These are phyloP conservation scores for Leishmania guyanensis DNA, from an alignment of 208 protist species.

Conservation along the genomic window DNA sequence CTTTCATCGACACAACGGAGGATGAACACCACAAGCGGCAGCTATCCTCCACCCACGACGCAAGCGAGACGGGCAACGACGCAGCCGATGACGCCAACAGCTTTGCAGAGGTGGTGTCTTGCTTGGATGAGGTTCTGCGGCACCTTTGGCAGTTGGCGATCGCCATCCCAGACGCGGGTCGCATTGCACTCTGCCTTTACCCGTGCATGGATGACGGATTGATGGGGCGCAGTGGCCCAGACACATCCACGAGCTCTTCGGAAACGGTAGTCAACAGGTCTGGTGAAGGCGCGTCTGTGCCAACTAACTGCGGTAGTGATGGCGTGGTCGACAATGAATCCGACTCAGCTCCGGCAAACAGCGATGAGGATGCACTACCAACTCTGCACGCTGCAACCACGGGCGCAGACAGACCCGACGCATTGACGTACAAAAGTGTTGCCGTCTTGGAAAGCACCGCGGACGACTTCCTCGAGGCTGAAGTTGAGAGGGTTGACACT, in stretches of 20 bases:
- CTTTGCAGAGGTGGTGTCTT: neutral
- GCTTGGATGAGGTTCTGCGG: constrained; percentile 10
- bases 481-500: neutral
- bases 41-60: neutral
- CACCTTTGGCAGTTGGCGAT: constrained; percentile 30
- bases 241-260: neutral
- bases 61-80: neutral
- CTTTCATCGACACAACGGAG: neutral
- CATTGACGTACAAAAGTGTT: neutral
- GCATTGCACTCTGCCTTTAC: neutral
- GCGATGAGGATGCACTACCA: neutral
- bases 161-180: constrained; percentile 11
- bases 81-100: neutral
- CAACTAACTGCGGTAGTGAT: neutral
- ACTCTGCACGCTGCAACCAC: neutral
- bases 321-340: neutral
- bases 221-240: neutral
- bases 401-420: neutral
- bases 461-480: neutral
- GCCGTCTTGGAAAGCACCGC: neutral
- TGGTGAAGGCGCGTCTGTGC: neutral
- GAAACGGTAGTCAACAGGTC: neutral
- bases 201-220: neutral
- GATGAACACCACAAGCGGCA: neutral
- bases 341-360: neutral